Percentiles rank a stretch among this genome's conserved stretches.
phyloP scores from a whole-genome alignment of 768 basidiomycete genomes.

The Dentipellis sp. region DNA sequence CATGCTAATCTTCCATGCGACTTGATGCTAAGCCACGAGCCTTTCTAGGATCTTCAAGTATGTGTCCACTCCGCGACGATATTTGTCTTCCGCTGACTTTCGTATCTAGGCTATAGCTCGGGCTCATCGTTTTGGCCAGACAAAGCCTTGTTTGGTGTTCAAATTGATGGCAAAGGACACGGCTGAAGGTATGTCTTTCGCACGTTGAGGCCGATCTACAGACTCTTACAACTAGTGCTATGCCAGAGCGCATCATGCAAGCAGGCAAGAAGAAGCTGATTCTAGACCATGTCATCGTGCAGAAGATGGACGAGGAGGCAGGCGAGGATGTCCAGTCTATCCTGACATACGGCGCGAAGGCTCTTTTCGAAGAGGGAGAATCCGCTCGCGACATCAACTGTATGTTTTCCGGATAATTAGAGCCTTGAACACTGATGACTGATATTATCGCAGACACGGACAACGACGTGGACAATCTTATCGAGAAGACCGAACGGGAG shows the following conservation, averaged over 20 bases:
- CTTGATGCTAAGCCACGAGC: not conserved
- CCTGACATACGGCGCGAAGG: slow-evolving; percentile 80
- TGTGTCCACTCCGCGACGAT: slow-evolving; percentile 13
- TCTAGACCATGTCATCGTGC: slow-evolving; percentile 90
- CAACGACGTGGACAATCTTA: slow-evolving; percentile 75
- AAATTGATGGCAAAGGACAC: slow-evolving; percentile 94
- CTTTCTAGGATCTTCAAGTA: slow-evolving; percentile 74
- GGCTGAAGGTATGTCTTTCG: slow-evolving; percentile 57
- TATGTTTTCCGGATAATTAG: slow-evolving; percentile 16
- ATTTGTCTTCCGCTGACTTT: not conserved
- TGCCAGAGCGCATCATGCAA: slow-evolving; percentile 79
- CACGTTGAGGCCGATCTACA: not conserved
- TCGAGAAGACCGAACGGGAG: slow-evolving; percentile 77
- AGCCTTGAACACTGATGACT: not conserved
- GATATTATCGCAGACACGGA: slow-evolving; percentile 49
- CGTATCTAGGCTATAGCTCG: slow-evolving; percentile 77
- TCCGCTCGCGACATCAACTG: slow-evolving; percentile 61
- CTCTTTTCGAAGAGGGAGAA: slow-evolving; percentile 64
- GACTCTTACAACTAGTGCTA: not conserved
- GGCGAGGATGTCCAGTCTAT: slow-evolving; percentile 77
- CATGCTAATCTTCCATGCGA: not conserved
- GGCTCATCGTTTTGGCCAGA: slow-evolving; percentile 90
- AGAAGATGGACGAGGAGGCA: slow-evolving; percentile 84
- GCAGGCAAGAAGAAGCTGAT: slow-evolving; percentile 93
- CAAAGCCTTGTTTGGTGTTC: slow-evolving; percentile 90